A percentile compares a stretch with the other conserved stretches of the same genome.
These are phyloP conservation scores for Cerioporus squamosus DNA, from an alignment of 1,284 basidiomycete species.

Conservation along the genomic window DNA sequence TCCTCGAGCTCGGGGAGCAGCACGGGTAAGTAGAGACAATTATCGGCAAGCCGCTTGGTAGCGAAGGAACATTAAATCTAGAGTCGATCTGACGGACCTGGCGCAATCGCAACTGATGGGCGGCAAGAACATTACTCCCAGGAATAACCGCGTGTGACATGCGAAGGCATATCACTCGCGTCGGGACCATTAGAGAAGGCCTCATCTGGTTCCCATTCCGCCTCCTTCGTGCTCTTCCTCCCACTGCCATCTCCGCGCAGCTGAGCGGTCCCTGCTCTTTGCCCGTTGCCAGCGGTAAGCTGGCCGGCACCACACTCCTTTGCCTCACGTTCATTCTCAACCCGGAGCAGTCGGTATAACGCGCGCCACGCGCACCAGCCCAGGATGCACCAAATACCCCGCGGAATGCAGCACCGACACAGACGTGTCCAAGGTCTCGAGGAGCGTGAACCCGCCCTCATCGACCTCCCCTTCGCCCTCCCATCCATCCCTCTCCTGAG, in stretches of 20 bases:
- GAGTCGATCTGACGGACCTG: not conserved
- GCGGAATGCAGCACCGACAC: slow-evolving; percentile 21
- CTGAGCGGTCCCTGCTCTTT: not conserved
- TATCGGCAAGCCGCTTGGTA: not conserved
- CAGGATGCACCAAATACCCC: slow-evolving; percentile 21
- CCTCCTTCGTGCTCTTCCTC: slow-evolving; percentile 14
- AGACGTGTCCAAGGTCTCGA: slow-evolving; percentile 29
- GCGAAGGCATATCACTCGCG: slow-evolving; percentile 4
- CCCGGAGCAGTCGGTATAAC: not conserved
- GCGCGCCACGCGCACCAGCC: not conserved
- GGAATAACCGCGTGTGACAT: slow-evolving; percentile 6
- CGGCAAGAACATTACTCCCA: not conserved
- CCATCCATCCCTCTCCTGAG: slow-evolving; percentile 48
- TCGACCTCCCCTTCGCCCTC: slow-evolving; percentile 43
- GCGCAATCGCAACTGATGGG: no score
- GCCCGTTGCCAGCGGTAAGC: slow-evolving; percentile 15
- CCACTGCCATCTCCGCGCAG: slow-evolving; percentile 6
- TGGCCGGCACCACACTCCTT: slow-evolving; percentile 24
- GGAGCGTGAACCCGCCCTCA: slow-evolving; percentile 44
- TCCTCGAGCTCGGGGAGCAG: no score
- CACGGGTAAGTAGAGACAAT: no score
- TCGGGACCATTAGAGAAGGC: not conserved
- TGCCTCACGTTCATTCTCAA: slow-evolving; percentile 16
- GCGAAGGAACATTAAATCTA: not conserved
- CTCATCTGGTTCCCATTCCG: not conserved